Evolutionary conservation across 2,329 filamentous ascomycete species (phyloP).

Genomic region (Raffaelea arxii): DNA sequence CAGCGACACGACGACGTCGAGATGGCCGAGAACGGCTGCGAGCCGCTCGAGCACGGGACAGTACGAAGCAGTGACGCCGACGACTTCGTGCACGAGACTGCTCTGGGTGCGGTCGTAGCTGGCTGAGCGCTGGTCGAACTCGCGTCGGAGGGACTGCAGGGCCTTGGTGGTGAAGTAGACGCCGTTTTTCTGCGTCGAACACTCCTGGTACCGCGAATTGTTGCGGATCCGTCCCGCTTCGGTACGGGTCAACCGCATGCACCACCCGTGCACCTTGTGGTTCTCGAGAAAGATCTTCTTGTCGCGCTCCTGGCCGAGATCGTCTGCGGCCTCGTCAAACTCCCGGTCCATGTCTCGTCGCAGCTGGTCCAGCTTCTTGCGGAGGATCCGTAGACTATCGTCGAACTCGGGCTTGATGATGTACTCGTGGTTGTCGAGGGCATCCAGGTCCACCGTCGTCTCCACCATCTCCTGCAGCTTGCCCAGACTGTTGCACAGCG

Average conservation of each 20-base stretch:
- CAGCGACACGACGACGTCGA: constrained; percentile 91
- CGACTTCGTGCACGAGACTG: constrained; percentile 84
- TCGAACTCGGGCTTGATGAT: constrained; percentile 99
- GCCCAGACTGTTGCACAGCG: constrained; percentile 66
- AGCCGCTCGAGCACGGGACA: constrained; percentile 85
- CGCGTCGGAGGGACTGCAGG: constrained; percentile 70
- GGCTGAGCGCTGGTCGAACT: constrained; percentile 87
- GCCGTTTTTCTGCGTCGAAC: constrained; percentile 96
- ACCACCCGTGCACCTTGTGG: constrained; percentile 92
- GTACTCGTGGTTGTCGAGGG: constrained; percentile 93
- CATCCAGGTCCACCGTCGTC: constrained; percentile 91
- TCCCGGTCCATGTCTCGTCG: constrained; percentile 75
- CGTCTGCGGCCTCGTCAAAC: constrained; percentile 64
- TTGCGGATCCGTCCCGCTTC: constrained; percentile 92
- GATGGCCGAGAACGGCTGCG: constrained; percentile 78
- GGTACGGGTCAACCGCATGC: constrained; percentile 82
- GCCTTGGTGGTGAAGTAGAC: constrained; percentile 92
- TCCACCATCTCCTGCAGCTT: constrained; percentile 97
- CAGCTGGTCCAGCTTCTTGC: constrained; percentile 80
- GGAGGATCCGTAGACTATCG: constrained; percentile 75
- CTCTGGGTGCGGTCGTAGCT: constrained; percentile 94
- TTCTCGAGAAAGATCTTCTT: constrained; percentile 98
- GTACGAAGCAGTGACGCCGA: constrained; percentile 88
- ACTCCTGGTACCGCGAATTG: constrained; percentile 83
- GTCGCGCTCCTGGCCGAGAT: constrained; percentile 85